Percentiles rank a stretch among this genome's conserved stretches.
Evolutionary conservation across 2,329 filamentous ascomycete species (phyloP).

Genomic region (Plenodomus lindquistii): DNA sequence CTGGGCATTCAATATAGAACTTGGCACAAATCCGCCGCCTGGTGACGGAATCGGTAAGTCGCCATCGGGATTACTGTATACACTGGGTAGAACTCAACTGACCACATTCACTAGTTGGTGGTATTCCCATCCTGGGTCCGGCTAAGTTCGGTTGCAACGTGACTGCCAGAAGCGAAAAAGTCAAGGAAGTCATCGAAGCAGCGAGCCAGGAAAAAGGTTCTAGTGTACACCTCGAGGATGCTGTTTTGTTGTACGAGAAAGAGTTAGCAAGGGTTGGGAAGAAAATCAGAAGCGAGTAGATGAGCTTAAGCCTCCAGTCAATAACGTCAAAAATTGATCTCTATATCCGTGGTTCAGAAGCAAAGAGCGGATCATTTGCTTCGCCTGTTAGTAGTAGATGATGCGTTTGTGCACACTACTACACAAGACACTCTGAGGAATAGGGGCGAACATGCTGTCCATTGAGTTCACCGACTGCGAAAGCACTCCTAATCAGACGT

Average conservation of each 20-base stretch:
- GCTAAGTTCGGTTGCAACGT: conserved; percentile 1
- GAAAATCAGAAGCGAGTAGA: neutral
- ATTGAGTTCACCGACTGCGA: too few species aligned
- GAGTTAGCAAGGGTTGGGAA: neutral
- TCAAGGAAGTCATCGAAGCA: neutral
- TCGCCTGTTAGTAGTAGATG: neutral
- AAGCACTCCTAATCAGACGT: too few species aligned
- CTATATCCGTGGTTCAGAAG: neutral
- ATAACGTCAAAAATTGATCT: neutral
- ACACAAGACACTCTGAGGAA: neutral
- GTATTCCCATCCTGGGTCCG: neutral
- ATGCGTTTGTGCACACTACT: neutral
- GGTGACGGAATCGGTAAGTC: neutral
- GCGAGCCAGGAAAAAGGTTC: neutral
- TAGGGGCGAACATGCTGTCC: too few species aligned
- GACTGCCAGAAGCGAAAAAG: neutral
- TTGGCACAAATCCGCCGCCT: neutral
- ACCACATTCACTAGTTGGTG: neutral
- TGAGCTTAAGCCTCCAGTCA: neutral
- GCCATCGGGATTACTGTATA: neutral
- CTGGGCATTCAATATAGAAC: conserved; percentile 1
- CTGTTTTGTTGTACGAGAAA: neutral
- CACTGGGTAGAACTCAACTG: neutral
- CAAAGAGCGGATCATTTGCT: neutral
- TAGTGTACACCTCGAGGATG: neutral